Evolutionary conservation across 495 filamentous ascomycete genomes (phyloP), one percentile per base, ranked within the genome.

Genomic region (Penicillium manginii): DNA sequence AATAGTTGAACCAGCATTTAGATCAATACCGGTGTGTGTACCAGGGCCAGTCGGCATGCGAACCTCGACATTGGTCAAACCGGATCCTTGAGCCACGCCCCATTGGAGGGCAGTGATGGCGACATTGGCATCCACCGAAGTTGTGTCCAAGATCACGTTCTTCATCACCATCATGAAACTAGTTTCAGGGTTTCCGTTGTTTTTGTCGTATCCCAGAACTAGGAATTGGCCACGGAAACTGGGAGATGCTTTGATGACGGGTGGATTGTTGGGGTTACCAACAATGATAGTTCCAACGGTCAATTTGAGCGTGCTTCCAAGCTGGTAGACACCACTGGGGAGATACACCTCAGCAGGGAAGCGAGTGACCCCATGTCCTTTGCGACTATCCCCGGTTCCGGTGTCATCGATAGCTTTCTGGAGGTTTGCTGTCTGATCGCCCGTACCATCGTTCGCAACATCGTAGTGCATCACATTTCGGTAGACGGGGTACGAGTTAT

Each of bases 1-100:
- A 32, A 76, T 79, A 2, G 78, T 77, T 18, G 74, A 78, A 15
- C 80, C 79, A 6, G 74, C 76, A 12, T 67, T 56, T 7, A 77
- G 61, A 48, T 74, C 62, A 21, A 84, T 74, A 9, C 80, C 82
- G 39, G 83, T 81, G 55, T 91, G 86, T 6, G 78, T 81, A 40
- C 73, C 78, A 0, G 80, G 72, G 14, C 69, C 71, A 3, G 72
- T 79, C 0, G 74, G 74, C 88, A 93, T 91, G 51, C 83, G 79
- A 64, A 93, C 89, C 47, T 84, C 75, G 18, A 91, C 72, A 64
- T 92, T 92, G 55, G 89, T 90, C 58, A 91, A 71, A 43, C 85
- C 87, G 11, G 86, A 85, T 1, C 85, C 87, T 59, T 91, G 75
- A 3, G 87, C 85, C 33, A 88, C 86, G 1, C 88, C 86, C 90